Evolutionary conservation across 257 asterid genomes (phyloP).

Genomic region (Coffea canephora): DNA sequence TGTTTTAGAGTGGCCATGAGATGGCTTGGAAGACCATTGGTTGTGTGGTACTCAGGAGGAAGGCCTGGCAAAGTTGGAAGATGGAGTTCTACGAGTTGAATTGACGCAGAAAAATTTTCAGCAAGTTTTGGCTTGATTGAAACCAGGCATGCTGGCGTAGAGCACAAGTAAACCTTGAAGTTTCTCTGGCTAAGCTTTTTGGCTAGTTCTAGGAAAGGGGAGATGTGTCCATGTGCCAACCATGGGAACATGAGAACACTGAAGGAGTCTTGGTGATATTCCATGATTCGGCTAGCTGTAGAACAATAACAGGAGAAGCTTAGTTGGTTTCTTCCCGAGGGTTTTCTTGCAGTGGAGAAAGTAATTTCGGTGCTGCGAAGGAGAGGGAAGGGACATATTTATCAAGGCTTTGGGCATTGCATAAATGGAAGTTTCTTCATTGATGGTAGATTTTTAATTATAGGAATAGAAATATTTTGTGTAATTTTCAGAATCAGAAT

Average conservation of each 20-base stretch:
- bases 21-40: conserved; percentile 19
- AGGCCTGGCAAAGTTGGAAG: conserved; percentile 9
- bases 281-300: background rate
- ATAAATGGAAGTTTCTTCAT: background rate
- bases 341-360: too few relatives aligned
- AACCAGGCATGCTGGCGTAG: background rate
- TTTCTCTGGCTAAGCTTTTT: conserved; percentile 4
- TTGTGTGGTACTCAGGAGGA: conserved; percentile 14
- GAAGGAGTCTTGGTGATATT: background rate
- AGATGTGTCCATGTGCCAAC: conserved; percentile 15
- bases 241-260: conserved; percentile 18
- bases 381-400: background rate
- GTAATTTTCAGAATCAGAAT: background rate
- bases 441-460: background rate
- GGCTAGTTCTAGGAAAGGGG: conserved; percentile 21
- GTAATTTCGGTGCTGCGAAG: too few relatives aligned
- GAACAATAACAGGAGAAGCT: background rate
- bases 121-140: background rate
- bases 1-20: conserved; percentile 6
- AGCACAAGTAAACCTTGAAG: background rate
- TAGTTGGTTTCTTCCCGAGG: background rate
- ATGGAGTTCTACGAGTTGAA: conserved; percentile 15
- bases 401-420: background rate
- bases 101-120: background rate
- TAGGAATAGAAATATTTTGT: background rate